Percentiles rank a stretch among this genome's conserved stretches.
phyloP scores from a whole-genome alignment of 495 filamentous ascomycete species.

The Hypoxylon fuscum region DNA sequence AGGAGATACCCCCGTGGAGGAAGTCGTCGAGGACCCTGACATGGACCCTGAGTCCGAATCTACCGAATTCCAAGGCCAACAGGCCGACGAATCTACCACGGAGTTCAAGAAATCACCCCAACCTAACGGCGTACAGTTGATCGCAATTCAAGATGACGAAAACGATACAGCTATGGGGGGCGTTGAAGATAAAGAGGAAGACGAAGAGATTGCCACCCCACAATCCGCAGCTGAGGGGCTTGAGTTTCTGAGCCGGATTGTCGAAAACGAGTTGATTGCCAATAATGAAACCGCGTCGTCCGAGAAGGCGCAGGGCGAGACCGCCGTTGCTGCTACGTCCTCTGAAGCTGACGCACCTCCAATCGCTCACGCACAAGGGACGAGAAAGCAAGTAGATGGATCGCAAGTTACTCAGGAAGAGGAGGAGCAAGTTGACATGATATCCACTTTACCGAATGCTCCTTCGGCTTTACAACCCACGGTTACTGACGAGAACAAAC shows the following conservation, averaged over 20 bases:
- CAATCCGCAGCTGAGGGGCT: conserved; percentile 41
- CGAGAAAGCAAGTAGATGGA: conserved; percentile 15
- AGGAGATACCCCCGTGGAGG: conserved; percentile 3
- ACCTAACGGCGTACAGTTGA: neutral
- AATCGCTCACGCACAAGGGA: conserved; percentile 1
- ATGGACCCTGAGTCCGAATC: neutral
- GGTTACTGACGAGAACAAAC: conserved; percentile 1
- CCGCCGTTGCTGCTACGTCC: neutral
- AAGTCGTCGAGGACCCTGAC: conserved; percentile 7
- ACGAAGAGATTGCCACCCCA: conserved; percentile 1
- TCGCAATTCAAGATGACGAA: conserved; percentile 2
- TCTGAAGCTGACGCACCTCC: neutral
- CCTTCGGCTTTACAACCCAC: neutral
- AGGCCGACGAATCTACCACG: neutral
- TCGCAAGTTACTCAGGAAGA: conserved; percentile 24
- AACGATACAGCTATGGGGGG: conserved; percentile 24
- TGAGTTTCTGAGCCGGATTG: conserved; percentile 36
- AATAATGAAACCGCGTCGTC: conserved; percentile 25
- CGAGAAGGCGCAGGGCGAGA: conserved; percentile 13
- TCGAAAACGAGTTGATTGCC: conserved; percentile 30
- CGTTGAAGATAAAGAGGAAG: conserved; percentile 21
- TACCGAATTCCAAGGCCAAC: neutral
- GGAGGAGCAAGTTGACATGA: conserved; percentile 29
- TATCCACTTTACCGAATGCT: conserved; percentile 5
- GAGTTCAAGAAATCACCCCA: neutral